Evolutionary conservation across 352 stramenopile genomes (phyloP).

Genomic region (Globisporangium camurandrum): DNA sequence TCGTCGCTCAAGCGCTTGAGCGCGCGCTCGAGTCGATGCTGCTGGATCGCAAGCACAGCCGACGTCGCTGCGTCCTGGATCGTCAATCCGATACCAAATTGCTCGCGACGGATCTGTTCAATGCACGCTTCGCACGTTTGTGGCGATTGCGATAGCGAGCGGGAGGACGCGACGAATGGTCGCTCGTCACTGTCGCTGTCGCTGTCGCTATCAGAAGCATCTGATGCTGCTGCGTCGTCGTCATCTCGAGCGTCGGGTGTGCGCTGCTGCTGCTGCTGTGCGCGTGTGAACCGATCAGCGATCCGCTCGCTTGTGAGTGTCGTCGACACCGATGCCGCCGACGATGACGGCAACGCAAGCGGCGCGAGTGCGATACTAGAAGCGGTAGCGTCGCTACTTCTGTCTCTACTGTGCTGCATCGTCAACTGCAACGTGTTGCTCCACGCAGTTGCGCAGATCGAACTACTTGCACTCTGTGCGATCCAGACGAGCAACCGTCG

Average conservation of each 20-base stretch:
- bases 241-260: no score
- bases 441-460: no score
- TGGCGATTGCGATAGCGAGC: no score
- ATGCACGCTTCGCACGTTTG: conserved; percentile 50
- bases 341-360: no score
- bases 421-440: no score
- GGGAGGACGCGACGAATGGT: background rate
- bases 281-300: conserved; percentile 8
- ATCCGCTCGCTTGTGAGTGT: conserved; percentile 1
- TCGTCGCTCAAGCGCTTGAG: conserved; percentile 84
- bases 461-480: conserved; percentile 5
- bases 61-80: conserved; percentile 51
- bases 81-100: conserved; percentile 73
- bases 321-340: background rate
- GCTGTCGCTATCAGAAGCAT: no score
- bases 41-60: conserved; percentile 57
- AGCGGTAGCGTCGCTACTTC: background rate
- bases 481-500: conserved; percentile 20
- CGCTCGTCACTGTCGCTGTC: background rate
- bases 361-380: background rate
- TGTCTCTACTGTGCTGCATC: no score
- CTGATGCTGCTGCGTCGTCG: background rate
- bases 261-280: background rate
- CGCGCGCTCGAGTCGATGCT: conserved; percentile 69
- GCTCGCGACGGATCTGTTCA: conserved; percentile 46